These are phyloP conservation scores for Ramichloridium luteum DNA, from an alignment of 2,329 filamentous ascomycete species.

Conservation along the genomic window DNA sequence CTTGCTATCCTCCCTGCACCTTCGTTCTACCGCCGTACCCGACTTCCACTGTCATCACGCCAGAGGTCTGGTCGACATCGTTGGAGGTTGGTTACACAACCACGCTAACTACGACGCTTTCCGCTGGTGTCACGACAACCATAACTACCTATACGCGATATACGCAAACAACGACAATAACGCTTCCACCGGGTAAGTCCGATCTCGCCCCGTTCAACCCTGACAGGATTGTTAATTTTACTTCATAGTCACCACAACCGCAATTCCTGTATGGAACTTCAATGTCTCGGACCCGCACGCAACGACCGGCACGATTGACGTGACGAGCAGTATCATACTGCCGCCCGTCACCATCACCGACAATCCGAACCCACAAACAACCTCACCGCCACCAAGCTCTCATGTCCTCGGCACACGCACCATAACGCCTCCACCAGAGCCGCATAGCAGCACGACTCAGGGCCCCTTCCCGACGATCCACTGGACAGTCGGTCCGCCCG, in stretches of 20 bases:
- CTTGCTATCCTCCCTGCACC: slow-evolving; percentile 3
- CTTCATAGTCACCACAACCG: background rate
- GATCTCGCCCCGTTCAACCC: no score
- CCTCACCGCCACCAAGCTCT: no score
- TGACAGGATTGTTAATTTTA: no score
- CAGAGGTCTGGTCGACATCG: background rate
- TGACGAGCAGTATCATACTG: slow-evolving; percentile 1
- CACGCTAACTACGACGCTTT: background rate
- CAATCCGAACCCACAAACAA: slow-evolving; percentile 1
- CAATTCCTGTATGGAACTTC: background rate
- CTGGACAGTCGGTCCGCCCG: no score
- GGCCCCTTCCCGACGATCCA: no score
- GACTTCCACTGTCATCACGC: background rate
- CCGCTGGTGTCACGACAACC: slow-evolving; percentile 1
- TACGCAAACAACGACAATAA: background rate
- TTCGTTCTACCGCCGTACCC: slow-evolving; percentile 3
- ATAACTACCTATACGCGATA: background rate
- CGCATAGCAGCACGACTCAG: no score
- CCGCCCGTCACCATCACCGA: slow-evolving; percentile 1
- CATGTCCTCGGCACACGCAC: no score
- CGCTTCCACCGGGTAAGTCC: no score
- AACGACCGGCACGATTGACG: background rate
- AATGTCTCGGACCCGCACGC: background rate
- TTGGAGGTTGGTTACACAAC: slow-evolving; percentile 1
- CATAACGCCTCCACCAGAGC: no score